phyloP scores from a whole-genome alignment of 2,329 filamentous ascomycete genomes.

The Pseudogymnoascus sp. region DNA sequence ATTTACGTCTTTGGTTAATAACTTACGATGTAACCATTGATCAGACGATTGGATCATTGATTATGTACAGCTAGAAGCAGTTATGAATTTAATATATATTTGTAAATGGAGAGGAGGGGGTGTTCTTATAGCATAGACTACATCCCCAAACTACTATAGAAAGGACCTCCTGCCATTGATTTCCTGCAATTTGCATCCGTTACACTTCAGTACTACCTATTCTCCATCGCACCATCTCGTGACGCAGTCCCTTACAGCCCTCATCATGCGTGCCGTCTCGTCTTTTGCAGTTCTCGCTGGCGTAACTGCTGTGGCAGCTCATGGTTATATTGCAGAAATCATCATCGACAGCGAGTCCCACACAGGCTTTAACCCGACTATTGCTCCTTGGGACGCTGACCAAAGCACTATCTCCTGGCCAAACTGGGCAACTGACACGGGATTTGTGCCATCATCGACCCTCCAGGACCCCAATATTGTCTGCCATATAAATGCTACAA shows the following conservation, averaged over 20 bases:
- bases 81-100: not conserved
- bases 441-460: slow-evolving; percentile 41
- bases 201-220: not conserved
- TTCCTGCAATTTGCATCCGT: not conserved
- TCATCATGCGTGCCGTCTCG: not conserved
- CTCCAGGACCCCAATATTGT: slow-evolving; percentile 48
- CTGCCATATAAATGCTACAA: slow-evolving; percentile 51
- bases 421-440: slow-evolving; percentile 41
- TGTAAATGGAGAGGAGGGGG: not conserved
- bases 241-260: not conserved
- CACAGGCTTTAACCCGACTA: slow-evolving; percentile 6
- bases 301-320: slow-evolving; percentile 36
- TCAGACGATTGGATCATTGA: not conserved
- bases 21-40: not conserved
- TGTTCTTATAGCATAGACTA: not conserved
- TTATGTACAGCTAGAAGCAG: not conserved
- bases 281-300: slow-evolving; percentile 19
- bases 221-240: not conserved
- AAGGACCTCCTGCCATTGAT: not conserved
- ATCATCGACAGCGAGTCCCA: slow-evolving; percentile 41
- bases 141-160: not conserved
- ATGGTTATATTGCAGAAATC: slow-evolving; percentile 38
- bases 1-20: not conserved
- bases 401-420: slow-evolving; percentile 48
- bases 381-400: slow-evolving; percentile 19